A percentile compares a stretch with the other conserved stretches of the same genome.
These are phyloP conservation scores for Cryptosporidium canis DNA, from an alignment of 169 alveolate genomes.

Conservation along the genomic window DNA sequence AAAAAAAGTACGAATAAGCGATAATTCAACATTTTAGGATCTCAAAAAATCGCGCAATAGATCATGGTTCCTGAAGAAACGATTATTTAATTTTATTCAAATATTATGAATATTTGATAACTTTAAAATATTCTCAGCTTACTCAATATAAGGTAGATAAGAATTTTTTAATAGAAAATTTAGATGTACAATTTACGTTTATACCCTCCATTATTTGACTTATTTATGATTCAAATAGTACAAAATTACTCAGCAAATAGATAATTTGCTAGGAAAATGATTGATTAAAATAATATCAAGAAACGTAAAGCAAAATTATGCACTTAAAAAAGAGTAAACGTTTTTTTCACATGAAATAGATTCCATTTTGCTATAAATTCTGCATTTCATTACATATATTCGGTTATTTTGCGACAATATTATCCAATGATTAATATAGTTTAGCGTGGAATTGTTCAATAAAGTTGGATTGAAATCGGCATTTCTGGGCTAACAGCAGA, in stretches of 20 bases:
- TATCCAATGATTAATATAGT: neutral
- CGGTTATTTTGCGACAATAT: neutral
- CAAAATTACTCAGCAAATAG: constrained; percentile 7
- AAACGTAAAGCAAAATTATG: constrained; percentile 9
- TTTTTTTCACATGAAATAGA: constrained; percentile 27
- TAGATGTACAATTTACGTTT: too few relatives aligned
- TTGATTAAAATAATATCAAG: neutral
- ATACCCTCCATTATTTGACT: too few relatives aligned
- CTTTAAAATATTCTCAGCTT: neutral
- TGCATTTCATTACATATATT: constrained; percentile 25
- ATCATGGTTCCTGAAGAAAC: constrained; percentile 22
- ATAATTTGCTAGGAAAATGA: neutral
- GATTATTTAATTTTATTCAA: constrained; percentile 11
- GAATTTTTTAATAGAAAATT: too few relatives aligned
- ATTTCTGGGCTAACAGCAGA: constrained; percentile 7
- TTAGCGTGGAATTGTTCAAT: neutral
- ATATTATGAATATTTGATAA: constrained; percentile 2
- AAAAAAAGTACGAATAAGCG: neutral
- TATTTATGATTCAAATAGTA: neutral
- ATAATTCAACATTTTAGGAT: neutral
- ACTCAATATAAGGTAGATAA: neutral
- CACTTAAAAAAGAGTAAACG: neutral
- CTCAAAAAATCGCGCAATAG: constrained; percentile 33
- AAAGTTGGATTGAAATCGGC: constrained; percentile 13
- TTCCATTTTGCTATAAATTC: constrained; percentile 27